Conservation (phyloP, 2,329 filamentous ascomycete genomes). For the Coniella lustricola region DNA sequence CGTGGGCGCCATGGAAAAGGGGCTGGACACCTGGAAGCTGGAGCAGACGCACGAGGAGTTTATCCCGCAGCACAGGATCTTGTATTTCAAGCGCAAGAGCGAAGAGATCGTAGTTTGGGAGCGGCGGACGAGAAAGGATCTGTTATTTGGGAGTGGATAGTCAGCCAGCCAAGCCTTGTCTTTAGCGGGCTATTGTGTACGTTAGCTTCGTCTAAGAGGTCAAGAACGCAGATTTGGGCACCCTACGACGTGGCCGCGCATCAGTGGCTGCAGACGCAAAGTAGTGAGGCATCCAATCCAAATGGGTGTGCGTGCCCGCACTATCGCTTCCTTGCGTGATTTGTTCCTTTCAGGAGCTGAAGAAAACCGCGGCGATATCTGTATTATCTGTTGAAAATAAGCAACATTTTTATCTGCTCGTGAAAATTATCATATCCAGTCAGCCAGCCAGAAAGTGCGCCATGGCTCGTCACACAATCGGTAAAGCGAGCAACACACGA, state of each 20-base stretch:
- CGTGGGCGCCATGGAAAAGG: slow-evolving; percentile 44
- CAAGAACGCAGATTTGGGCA: background rate
- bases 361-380: background rate
- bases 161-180: background rate
- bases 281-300: background rate
- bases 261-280: slow-evolving; percentile 1
- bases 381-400: background rate
- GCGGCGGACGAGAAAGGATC: slow-evolving; percentile 43
- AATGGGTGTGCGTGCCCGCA: background rate
- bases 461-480: slow-evolving; percentile 1
- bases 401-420: background rate
- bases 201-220: background rate
- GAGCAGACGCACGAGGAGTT: slow-evolving; percentile 61
- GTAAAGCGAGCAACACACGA: background rate
- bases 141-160: slow-evolving; percentile 47
- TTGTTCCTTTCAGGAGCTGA: background rate
- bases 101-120: slow-evolving; percentile 52
- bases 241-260: slow-evolving; percentile 3
- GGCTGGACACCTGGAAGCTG: slow-evolving; percentile 49
- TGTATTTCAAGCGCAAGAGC: slow-evolving; percentile 51
- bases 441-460: background rate
- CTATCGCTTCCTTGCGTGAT: background rate
- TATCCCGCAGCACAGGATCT: slow-evolving; percentile 57
- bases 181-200: background rate
- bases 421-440: background rate